Percentiles rank a stretch among this genome's conserved stretches.
These are phyloP conservation scores for Papiliotrema flavescens DNA, from an alignment of 1,284 basidiomycete species.

Conservation along the genomic window DNA sequence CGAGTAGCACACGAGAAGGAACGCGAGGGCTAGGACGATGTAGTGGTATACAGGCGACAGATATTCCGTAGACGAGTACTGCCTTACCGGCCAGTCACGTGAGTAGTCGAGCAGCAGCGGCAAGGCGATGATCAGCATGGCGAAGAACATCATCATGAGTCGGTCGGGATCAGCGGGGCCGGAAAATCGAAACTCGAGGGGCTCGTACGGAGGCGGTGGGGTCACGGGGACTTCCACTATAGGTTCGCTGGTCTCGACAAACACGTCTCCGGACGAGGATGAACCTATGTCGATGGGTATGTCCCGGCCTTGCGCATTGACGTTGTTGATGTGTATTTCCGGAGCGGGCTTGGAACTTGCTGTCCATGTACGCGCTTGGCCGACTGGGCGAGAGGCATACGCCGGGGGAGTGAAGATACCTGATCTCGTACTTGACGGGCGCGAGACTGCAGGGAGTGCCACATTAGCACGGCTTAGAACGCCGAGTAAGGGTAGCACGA, in stretches of 20 bases:
- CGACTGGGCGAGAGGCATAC: not conserved
- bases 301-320: constrained; percentile 21
- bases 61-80: constrained; percentile 16
- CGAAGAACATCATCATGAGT: constrained; percentile 19
- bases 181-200: constrained; percentile 13
- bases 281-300: constrained; percentile 13
- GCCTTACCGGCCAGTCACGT: constrained; percentile 16
- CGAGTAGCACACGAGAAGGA: constrained; percentile 8
- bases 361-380: constrained; percentile 1
- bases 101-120: constrained; percentile 23
- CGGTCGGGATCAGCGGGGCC: constrained; percentile 25
- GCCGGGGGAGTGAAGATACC: not conserved
- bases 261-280: not conserved
- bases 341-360: constrained; percentile 3
- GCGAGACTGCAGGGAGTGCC: not conserved
- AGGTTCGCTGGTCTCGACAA: not conserved
- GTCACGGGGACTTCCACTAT: constrained; percentile 2
- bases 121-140: constrained; percentile 10
- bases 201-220: constrained; percentile 12
- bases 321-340: constrained; percentile 23
- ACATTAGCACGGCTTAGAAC: not conserved
- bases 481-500: not conserved
- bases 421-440: not conserved
- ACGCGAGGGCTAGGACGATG: constrained; percentile 14
- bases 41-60: constrained; percentile 15